These are phyloP conservation scores for Fusarium annulatum DNA, from an alignment of 2,329 filamentous ascomycete species.

Conservation along the genomic window DNA sequence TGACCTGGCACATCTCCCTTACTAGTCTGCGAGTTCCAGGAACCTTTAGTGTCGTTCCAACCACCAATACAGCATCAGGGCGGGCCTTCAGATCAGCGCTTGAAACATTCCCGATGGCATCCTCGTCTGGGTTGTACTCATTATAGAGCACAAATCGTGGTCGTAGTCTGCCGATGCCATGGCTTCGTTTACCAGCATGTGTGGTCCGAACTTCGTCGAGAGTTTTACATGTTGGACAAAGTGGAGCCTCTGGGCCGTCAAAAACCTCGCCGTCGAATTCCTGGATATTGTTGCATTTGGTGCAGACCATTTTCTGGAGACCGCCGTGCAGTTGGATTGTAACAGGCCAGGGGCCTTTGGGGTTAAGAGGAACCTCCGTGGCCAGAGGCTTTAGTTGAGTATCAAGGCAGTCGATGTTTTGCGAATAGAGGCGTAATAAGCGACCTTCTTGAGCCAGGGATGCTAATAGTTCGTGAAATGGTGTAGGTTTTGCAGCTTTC, in stretches of 20 bases:
- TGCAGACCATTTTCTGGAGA: constrained; percentile 95
- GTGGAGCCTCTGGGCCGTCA: constrained; percentile 83
- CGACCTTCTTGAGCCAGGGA: constrained; percentile 89
- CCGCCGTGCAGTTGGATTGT: constrained; percentile 95
- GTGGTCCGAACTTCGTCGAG: constrained; percentile 81
- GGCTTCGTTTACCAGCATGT: constrained; percentile 86
- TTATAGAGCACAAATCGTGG: constrained; percentile 98
- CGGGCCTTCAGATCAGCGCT: constrained; percentile 84
- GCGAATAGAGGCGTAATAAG: constrained; percentile 89
- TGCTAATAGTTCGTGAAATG: constrained; percentile 93
- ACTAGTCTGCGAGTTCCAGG: constrained; percentile 91
- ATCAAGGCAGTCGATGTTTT: constrained; percentile 97
- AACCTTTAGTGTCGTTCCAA: constrained; percentile 95
- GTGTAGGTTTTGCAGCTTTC: constrained; percentile 80
- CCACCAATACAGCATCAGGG: constrained; percentile 92
- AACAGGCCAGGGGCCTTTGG: constrained; percentile 90
- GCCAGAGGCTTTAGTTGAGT: constrained; percentile 82
- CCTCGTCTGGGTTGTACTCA: constrained; percentile 95
- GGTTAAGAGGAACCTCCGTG: constrained; percentile 82
- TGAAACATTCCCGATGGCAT: constrained; percentile 93
- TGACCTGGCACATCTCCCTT: constrained; percentile 88
- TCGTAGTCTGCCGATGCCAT: constrained; percentile 89
- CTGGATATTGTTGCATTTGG: constrained; percentile 84
- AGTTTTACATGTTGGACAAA: constrained; percentile 79
- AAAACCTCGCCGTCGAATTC: constrained; percentile 85